phyloP scores from a whole-genome alignment of 2,329 filamentous ascomycete species.

The Sclerotinia trifoliorum region DNA sequence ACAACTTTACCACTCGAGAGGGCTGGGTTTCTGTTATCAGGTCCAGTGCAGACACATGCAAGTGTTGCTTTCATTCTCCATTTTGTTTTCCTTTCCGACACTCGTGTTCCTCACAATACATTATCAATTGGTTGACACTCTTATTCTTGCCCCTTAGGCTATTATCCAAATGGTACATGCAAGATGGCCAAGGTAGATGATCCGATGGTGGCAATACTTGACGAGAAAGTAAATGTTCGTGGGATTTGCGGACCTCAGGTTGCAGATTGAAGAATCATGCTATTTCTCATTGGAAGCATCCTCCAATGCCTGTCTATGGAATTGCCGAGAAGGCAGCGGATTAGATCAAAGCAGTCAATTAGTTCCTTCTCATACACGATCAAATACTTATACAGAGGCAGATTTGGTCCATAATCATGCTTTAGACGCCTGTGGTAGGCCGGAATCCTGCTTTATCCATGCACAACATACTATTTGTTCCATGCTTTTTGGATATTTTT shows the following conservation, averaged over 20 bases:
- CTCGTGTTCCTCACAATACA: background rate
- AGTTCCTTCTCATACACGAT: background rate
- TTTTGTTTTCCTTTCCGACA: fast-evolving
- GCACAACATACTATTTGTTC: too few species aligned
- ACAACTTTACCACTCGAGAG: background rate
- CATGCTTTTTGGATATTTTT: too few species aligned
- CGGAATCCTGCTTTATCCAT: too few species aligned
- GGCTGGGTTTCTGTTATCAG: background rate
- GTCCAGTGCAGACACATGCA: background rate
- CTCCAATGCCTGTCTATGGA: background rate
- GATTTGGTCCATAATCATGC: background rate
- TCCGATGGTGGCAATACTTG: background rate
- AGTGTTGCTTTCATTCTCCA: too few species aligned
- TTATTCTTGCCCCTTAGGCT: background rate
- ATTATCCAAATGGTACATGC: conserved; percentile 1
- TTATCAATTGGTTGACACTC: background rate
- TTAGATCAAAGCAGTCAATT: background rate
- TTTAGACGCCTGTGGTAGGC: too few species aligned
- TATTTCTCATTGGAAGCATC: background rate
- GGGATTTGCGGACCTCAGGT: background rate
- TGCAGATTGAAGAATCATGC: background rate
- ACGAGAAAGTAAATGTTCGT: background rate
- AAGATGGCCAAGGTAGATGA: background rate
- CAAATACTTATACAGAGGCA: background rate
- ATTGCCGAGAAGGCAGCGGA: conserved; percentile 9